Evolutionary conservation across 495 filamentous ascomycete genomes (phyloP).

Genomic region (Rostrohypoxylon terebratum): DNA sequence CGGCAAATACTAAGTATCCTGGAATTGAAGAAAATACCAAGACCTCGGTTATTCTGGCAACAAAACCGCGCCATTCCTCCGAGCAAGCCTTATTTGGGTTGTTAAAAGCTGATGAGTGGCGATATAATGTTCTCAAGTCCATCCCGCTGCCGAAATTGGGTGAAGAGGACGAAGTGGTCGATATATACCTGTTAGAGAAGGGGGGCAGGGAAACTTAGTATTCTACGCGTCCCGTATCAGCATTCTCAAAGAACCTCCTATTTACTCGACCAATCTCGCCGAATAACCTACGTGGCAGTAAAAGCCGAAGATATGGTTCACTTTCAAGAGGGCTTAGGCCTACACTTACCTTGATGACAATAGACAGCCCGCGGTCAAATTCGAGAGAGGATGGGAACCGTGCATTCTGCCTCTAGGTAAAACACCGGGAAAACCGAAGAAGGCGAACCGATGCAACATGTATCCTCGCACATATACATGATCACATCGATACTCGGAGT

Average conservation of each 20-base stretch:
- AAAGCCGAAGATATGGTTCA: neutral
- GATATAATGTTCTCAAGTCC: conserved; percentile 57
- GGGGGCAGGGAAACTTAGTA: neutral
- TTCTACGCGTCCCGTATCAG: neutral
- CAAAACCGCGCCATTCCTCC: conserved; percentile 87
- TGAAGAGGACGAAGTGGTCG: conserved; percentile 67
- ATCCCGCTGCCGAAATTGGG: conserved; percentile 70
- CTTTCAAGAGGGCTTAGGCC: neutral
- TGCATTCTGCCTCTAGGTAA: neutral
- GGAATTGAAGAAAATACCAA: conserved; percentile 23
- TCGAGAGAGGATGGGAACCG: too few relatives aligned
- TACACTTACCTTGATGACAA: neutral
- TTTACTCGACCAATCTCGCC: neutral
- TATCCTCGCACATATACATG: too few relatives aligned
- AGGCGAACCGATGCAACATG: too few relatives aligned
- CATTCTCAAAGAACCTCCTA: neutral
- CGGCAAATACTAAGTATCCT: conserved; percentile 53
- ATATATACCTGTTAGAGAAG: conserved; percentile 66
- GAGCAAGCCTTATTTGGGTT: conserved; percentile 84
- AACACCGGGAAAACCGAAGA: neutral
- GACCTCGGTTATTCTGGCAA: conserved; percentile 73
- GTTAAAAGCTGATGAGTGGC: conserved; percentile 70
- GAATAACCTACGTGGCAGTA: neutral
- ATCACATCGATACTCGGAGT: too few relatives aligned
- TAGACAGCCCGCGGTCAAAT: neutral